Conservation (phyloP, 768 basidiomycete species). For the Termitomyces sp. region DNA sequence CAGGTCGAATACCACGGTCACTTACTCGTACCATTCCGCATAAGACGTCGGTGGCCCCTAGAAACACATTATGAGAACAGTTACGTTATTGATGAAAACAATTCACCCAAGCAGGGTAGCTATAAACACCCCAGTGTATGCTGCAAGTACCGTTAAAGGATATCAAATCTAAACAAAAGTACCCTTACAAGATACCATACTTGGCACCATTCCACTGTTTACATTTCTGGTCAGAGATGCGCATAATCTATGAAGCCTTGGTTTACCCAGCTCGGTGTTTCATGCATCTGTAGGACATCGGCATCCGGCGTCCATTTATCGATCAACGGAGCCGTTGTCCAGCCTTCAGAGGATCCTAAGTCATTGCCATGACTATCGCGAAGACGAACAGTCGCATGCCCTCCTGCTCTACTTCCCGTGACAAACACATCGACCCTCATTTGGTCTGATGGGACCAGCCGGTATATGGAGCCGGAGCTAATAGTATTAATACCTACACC, state of each 20-base stretch:
- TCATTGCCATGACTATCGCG: conserved; percentile 26
- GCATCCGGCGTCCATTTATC: conserved; percentile 34
- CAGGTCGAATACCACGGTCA: conserved; percentile 3
- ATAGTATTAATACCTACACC: conserved; percentile 38
- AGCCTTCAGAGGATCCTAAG: conserved; percentile 29
- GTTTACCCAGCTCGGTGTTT: conserved; percentile 48
- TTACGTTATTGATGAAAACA: neutral
- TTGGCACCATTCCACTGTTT: conserved; percentile 44
- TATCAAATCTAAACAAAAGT: neutral
- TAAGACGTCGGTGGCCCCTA: conserved; percentile 35
- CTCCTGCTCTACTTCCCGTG: conserved; percentile 22
- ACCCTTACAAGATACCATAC: conserved; percentile 50
- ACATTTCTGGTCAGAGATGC: neutral
- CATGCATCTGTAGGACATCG: conserved; percentile 34
- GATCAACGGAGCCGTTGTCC: conserved; percentile 30
- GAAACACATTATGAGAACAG: neutral
- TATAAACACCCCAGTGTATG: conserved; percentile 47
- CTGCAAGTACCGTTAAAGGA: conserved; percentile 18
- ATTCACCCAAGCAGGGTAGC: conserved; percentile 37
- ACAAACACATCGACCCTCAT: conserved; percentile 42
- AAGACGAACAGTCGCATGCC: conserved; percentile 26
- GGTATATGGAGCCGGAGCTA: conserved; percentile 28
- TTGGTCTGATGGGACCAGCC: conserved; percentile 36
- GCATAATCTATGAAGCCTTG: neutral
- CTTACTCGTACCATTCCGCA: conserved; percentile 54